Evolutionary conservation across 805 yeast genomes (phyloP).

Genomic region (Candida loeiensis): DNA sequence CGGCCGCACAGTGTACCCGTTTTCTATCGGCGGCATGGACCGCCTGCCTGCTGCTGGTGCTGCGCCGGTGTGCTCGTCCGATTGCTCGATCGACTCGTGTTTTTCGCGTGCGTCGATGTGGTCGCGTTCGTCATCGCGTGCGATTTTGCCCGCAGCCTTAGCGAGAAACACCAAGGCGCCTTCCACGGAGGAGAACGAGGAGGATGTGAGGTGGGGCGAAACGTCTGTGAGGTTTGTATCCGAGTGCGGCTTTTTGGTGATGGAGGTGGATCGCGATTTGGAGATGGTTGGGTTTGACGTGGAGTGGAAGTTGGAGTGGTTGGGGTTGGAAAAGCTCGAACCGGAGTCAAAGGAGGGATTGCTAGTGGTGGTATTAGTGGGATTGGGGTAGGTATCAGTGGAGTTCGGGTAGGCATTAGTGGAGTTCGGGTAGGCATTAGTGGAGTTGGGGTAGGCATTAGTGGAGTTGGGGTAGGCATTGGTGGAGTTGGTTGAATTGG

Average conservation of each 20-base stretch:
- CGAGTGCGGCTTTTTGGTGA: not conserved
- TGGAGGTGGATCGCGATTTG: not conserved
- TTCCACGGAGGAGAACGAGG: conserved; percentile 42
- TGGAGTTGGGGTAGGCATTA: too few relatives aligned
- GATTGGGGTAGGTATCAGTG: too few relatives aligned
- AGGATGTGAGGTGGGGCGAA: conserved; percentile 3
- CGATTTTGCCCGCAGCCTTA: conserved; percentile 74
- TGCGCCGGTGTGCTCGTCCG: not conserved
- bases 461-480: not conserved
- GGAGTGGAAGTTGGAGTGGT: too few relatives aligned
- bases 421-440: too few relatives aligned
- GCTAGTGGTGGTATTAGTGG: too few relatives aligned
- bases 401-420: too few relatives aligned
- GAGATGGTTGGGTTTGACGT: not conserved
- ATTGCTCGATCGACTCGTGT: conserved; percentile 44
- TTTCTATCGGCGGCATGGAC: conserved; percentile 43
- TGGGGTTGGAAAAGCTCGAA: too few relatives aligned
- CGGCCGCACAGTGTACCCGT: conserved; percentile 43
- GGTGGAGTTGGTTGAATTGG: not conserved
- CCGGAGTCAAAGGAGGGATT: too few relatives aligned
- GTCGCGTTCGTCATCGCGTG: conserved; percentile 64
- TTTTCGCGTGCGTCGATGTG: conserved; percentile 50
- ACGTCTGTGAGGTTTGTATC: not conserved
- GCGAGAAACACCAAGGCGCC: conserved; percentile 73
- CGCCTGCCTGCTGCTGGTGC: conserved; percentile 26